Base-by-base conservation (phyloP, 371 early-diverging fungal species). In the Mucor plumbeus region DNA sequence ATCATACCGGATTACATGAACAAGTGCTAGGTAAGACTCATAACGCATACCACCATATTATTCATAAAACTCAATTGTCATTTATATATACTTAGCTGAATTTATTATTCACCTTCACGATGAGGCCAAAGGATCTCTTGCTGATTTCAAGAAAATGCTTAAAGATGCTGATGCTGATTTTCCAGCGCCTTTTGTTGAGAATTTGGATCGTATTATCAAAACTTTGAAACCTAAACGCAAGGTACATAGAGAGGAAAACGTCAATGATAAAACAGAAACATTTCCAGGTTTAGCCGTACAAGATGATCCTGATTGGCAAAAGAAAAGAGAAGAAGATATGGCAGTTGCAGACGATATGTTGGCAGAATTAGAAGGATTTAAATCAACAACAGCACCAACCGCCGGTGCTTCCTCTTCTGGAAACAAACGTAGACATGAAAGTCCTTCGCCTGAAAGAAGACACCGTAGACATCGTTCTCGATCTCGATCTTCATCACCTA, bases 1-100 rank as follows among this genome's bases (percentile, higher is more conserved):
- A 97, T 78, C 98, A 98, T 74, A 91, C 89, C 13, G 96, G 94
- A n/a, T 81, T 97, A 64, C 88, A 89, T 61, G 98, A 97, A 81
- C 95, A 94, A 77, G 90, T 83, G 8, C 61, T 88, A 59, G 89
- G 89, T 86, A 82, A n/a, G 38, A 0, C 44, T 17, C 17, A 17
- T n/a, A 53, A 50, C 50, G 9, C 26, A 50, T 13, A 3, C 9
- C 50, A 9, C 17, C 50, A 26, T 26, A 26, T 26, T 26, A 26
- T 26, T 26, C 26, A 26, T 26, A 26, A 26, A 26, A 26, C 26
- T 26, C 26, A 26, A 26, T 26, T 2, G 9, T 11, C 13, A 4
- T 4, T 53, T 5, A 7, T 13, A 21, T 47, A 35, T 55, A 56
- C 59, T 54, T 21, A 77, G 93, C 94, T 62, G 94, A 95, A 68